Evolutionary conservation across 2,329 filamentous ascomycete species (phyloP).

Genomic region (Aspergillus costaricaensis): DNA sequence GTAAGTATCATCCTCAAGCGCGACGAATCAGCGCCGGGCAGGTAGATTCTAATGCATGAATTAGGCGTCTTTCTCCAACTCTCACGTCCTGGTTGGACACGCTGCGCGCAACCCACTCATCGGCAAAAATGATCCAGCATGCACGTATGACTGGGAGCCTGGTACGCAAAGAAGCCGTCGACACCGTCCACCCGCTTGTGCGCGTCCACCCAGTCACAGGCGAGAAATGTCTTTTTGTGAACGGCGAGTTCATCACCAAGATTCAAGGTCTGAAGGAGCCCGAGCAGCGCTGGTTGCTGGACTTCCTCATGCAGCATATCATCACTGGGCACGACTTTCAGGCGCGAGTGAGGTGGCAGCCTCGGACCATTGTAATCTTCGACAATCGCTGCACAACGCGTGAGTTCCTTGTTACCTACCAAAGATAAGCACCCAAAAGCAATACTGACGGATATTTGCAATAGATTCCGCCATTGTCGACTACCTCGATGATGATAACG

Average conservation of each 20-base stretch:
- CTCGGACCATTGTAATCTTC: conserved; percentile 54
- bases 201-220: conserved; percentile 53
- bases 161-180: conserved; percentile 48
- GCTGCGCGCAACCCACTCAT: conserved; percentile 43
- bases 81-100: conserved; percentile 42
- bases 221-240: conserved; percentile 52
- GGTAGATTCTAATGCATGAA: conserved; percentile 6
- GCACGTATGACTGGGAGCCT: conserved; percentile 45
- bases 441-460: neutral
- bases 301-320: conserved; percentile 53
- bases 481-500: conserved; percentile 50
- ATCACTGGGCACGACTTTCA: conserved; percentile 52
- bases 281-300: conserved; percentile 48
- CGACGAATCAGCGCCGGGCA: neutral
- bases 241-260: conserved; percentile 52
- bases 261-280: conserved; percentile 52
- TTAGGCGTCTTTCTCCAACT: conserved; percentile 52
- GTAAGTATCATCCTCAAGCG: conserved; percentile 24
- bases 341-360: conserved; percentile 51
- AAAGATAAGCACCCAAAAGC: conserved; percentile 5
- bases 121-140: conserved; percentile 49
- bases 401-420: conserved; percentile 35
- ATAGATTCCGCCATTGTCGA: conserved; percentile 55
- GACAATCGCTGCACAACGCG: conserved; percentile 52
- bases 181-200: conserved; percentile 49